Percentiles rank a stretch among this genome's conserved stretches.
phyloP scores from a whole-genome alignment of 106 monocot species.

The Amphibolis antarctica region DNA sequence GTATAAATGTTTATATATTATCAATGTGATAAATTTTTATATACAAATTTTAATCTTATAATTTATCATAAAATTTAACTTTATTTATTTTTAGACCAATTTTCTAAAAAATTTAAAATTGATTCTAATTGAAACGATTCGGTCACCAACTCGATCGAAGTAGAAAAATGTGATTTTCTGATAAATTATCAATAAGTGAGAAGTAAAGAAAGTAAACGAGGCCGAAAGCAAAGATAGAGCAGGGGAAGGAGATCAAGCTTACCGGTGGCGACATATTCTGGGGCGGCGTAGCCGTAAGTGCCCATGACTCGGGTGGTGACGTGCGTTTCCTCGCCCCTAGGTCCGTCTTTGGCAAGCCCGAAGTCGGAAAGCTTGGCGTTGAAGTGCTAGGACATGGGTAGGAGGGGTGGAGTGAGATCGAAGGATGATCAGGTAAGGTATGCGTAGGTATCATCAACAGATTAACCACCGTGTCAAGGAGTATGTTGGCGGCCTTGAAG shows the following conservation, averaged over 20 bases:
- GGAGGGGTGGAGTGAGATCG: not conserved
- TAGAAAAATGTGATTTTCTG: too few relatives aligned
- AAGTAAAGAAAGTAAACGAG: not conserved
- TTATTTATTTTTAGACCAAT: too few relatives aligned
- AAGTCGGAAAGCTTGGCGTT: conserved; percentile 67
- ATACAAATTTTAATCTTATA: too few relatives aligned
- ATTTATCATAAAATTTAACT: too few relatives aligned
- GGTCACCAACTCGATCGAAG: too few relatives aligned
- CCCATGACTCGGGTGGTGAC: conserved; percentile 59
- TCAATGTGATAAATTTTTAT: too few relatives aligned
- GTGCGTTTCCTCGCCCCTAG: conserved; percentile 34
- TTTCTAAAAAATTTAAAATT: too few relatives aligned
- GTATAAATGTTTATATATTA: too few relatives aligned
- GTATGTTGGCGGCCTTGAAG: conserved; percentile 73
- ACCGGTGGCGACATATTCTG: conserved; percentile 73
- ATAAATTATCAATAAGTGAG: too few relatives aligned
- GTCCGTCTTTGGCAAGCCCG: conserved; percentile 48
- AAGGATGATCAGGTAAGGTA: not conserved
- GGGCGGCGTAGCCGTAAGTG: conserved; percentile 68
- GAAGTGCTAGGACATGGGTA: conserved; percentile 20
- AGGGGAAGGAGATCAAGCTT: not conserved
- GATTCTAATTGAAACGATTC: too few relatives aligned
- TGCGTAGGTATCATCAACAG: not conserved
- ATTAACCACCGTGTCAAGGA: conserved; percentile 44
- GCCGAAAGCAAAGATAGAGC: not conserved